Percentiles rank a stretch among this genome's conserved stretches.
phyloP scores from a whole-genome alignment of 306 rosid species.

The Datisca glomerata region DNA sequence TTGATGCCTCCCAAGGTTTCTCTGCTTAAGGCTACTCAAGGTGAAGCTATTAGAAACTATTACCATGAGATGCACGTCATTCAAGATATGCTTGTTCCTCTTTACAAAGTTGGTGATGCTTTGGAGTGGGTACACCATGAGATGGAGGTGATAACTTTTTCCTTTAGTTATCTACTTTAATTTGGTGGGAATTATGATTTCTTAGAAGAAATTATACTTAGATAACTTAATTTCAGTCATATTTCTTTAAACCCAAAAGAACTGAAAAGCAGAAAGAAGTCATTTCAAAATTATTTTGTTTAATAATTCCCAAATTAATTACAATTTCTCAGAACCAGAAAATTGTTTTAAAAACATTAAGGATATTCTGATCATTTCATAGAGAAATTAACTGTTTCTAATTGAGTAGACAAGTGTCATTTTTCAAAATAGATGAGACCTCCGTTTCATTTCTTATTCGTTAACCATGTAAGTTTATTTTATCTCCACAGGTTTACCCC shows the following conservation, averaged over 20 bases:
- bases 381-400: too few species aligned
- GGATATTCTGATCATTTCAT: too few species aligned
- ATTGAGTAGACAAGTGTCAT: too few species aligned
- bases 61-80: slow-evolving; percentile 96
- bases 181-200: not conserved
- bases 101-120: slow-evolving; percentile 91
- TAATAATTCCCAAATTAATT: too few species aligned
- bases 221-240: too few species aligned
- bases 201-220: too few species aligned
- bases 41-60: slow-evolving; percentile 90
- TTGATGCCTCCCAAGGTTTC: slow-evolving; percentile 98
- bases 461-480: not conserved
- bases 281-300: too few species aligned
- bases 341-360: too few species aligned
- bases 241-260: not conserved
- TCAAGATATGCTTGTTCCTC: slow-evolving; percentile 94
- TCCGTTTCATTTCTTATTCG: too few species aligned
- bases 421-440: too few species aligned
- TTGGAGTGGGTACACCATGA: slow-evolving; percentile 87
- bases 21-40: slow-evolving; percentile 97
- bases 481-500: slow-evolving; percentile 60
- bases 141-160: slow-evolving; percentile 60
- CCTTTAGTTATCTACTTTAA: not conserved
- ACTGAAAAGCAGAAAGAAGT: not conserved
- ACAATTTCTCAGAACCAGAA: too few species aligned